phyloP scores from a whole-genome alignment of 208 protist genomes.

The Trypanosoma scelopori region DNA sequence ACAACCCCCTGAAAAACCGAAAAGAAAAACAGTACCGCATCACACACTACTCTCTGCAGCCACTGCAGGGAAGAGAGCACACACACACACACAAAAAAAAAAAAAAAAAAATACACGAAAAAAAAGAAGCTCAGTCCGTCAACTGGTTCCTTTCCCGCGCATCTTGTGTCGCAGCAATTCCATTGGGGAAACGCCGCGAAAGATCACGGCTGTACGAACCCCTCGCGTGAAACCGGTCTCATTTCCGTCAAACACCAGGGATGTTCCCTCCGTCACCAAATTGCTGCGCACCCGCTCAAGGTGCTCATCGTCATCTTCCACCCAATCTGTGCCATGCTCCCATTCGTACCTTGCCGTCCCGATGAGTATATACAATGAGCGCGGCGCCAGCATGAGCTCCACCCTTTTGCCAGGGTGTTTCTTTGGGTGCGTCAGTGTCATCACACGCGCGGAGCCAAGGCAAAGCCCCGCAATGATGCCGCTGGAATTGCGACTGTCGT shows the following conservation, averaged over 20 bases:
- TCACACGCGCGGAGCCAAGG: conserved; percentile 69
- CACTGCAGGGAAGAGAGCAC: too few species aligned
- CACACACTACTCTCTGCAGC: too few species aligned
- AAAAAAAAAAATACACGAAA: too few species aligned
- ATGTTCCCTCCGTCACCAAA: conserved; percentile 53
- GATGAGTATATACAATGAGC: conserved; percentile 69
- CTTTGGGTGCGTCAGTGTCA: conserved; percentile 76
- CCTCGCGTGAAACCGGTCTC: conserved; percentile 47
- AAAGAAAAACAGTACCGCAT: conserved; percentile 3
- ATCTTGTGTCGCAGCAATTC: conserved; percentile 52
- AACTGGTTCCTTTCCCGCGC: not conserved
- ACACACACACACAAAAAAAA: too few species aligned
- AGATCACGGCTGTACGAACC: conserved; percentile 78
- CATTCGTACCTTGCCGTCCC: conserved; percentile 80
- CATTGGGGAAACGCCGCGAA: conserved; percentile 80
- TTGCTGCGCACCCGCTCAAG: conserved; percentile 54
- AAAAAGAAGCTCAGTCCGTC: too few species aligned
- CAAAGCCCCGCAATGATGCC: conserved; percentile 77
- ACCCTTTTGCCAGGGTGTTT: conserved; percentile 56
- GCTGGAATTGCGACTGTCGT: conserved; percentile 82
- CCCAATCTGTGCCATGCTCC: conserved; percentile 84
- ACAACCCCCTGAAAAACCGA: conserved; percentile 3
- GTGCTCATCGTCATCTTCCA: conserved; percentile 76
- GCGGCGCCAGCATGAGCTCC: conserved; percentile 77
- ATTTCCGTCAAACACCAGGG: conserved; percentile 63